Evolutionary conservation across 805 yeast genomes (phyloP).

Genomic region (Yarrowia alimentaria): DNA sequence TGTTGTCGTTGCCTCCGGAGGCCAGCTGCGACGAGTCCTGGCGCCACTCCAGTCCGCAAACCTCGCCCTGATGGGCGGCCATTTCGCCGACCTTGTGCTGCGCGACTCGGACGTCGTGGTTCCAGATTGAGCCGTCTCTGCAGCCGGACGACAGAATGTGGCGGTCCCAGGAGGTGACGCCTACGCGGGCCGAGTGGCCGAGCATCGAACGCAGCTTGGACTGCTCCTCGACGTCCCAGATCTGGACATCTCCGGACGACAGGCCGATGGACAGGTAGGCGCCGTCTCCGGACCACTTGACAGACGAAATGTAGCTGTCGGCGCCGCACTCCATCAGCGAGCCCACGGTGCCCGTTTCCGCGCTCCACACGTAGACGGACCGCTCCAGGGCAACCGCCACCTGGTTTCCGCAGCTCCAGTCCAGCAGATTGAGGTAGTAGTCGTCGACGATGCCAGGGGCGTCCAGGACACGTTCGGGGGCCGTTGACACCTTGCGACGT

Average conservation of each 20-base stretch:
- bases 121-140: constrained; percentile 77
- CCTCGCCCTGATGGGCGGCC: constrained; percentile 76
- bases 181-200: constrained; percentile 72
- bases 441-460: constrained; percentile 96
- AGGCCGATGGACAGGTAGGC: constrained; percentile 79
- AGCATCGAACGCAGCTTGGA: constrained; percentile 75
- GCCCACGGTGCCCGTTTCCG: constrained; percentile 73
- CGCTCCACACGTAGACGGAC: constrained; percentile 90
- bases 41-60: constrained; percentile 88
- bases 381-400: constrained; percentile 86
- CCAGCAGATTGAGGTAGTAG: constrained; percentile 78
- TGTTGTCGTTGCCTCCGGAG: constrained; percentile 91
- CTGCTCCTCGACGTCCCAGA: constrained; percentile 86
- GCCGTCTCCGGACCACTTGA: constrained; percentile 91
- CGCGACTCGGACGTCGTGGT: constrained; percentile 86
- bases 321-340: constrained; percentile 52
- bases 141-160: constrained; percentile 83
- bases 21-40: constrained; percentile 82
- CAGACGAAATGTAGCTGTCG: constrained; percentile 62
- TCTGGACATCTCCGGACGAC: constrained; percentile 79
- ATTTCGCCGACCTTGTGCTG: constrained; percentile 64
- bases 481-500: constrained; percentile 67
- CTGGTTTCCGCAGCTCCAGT: constrained; percentile 82
- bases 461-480: constrained; percentile 90
- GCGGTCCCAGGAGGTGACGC: constrained; percentile 79